Percentiles rank a stretch among this genome's conserved stretches.
phyloP scores from a whole-genome alignment of 2,329 filamentous ascomycete species.

The Epichloe festucae region DNA sequence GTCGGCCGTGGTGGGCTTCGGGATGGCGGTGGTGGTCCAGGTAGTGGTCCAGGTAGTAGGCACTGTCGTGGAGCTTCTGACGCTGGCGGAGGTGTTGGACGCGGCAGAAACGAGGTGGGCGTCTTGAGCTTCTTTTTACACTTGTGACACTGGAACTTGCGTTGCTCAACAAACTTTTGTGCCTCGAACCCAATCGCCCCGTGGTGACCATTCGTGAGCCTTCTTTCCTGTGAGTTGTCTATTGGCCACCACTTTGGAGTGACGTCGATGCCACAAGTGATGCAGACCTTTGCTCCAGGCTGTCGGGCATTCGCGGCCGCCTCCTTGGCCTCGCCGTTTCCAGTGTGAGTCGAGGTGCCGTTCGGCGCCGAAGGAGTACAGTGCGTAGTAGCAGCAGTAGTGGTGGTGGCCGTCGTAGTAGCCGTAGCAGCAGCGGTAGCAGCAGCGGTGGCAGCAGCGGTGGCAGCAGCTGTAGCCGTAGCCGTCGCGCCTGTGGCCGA shows the following conservation, averaged over 20 bases:
- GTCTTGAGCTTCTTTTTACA: constrained; percentile 46
- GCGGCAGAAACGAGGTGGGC: constrained; percentile 19
- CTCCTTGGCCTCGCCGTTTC: constrained; percentile 12
- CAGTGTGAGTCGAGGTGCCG: constrained; percentile 8
- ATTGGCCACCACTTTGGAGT: constrained; percentile 64
- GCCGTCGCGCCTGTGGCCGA: constrained; percentile 22
- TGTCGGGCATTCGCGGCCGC: constrained; percentile 18
- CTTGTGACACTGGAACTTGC: constrained; percentile 62
- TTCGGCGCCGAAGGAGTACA: constrained; percentile 2
- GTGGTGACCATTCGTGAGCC: constrained; percentile 37
- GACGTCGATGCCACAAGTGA: constrained; percentile 54
- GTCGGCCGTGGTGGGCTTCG: constrained; percentile 17
- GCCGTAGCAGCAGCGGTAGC: constrained; percentile 18
- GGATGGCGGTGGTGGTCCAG: constrained; percentile 10
- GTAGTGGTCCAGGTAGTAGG: constrained; percentile 7
- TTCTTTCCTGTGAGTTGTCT: constrained; percentile 37
- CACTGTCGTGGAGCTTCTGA: constrained; percentile 11
- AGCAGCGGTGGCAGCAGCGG: not conserved
- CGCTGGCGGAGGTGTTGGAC: constrained; percentile 9
- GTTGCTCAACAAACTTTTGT: constrained; percentile 44
- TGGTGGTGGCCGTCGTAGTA: not conserved
- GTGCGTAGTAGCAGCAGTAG: not conserved
- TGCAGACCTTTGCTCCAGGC: constrained; percentile 42
- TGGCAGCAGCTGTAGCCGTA: constrained; percentile 23
- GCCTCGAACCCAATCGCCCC: constrained; percentile 41